A percentile compares a stretch with the other conserved stretches of the same genome.
Conservation (phyloP, 257 asterid genomes). For the Nicotiana noctiflora region DNA sequence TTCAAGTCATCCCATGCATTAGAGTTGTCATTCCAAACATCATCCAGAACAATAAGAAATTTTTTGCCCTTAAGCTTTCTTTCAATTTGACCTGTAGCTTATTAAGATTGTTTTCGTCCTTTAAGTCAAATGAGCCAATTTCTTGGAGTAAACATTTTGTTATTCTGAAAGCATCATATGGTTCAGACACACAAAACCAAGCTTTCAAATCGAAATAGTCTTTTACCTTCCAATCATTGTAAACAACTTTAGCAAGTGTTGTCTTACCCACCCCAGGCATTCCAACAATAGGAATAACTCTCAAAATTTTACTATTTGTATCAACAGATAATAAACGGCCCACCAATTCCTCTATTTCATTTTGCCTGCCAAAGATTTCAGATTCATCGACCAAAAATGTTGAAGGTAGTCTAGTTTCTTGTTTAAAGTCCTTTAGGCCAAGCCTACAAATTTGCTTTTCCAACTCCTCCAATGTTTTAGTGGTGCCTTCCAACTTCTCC, state of each 20-base stretch:
- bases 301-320: no score
- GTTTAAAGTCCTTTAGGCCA: not conserved
- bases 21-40: slow-evolving; percentile 11
- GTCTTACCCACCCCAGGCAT: not conserved
- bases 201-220: not conserved
- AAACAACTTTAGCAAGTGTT: slow-evolving; percentile 14
- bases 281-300: slow-evolving; percentile 14
- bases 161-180: not conserved
- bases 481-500: not conserved
- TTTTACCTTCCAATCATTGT: slow-evolving; percentile 3
- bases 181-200: slow-evolving; percentile 17
- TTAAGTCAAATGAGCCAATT: not conserved
- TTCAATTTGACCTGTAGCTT: not conserved
- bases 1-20: not conserved
- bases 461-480: not conserved
- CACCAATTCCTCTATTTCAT: not conserved
- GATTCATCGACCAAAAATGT: slow-evolving; percentile 7
- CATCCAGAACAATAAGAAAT: slow-evolving; percentile 17
- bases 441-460: not conserved
- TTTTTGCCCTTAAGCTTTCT: not conserved
- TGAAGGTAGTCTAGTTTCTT: not conserved
- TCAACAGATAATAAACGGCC: not conserved
- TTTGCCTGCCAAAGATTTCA: not conserved
- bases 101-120: not conserved
- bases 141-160: slow-evolving; percentile 3